Evolutionary conservation across 768 basidiomycete genomes (phyloP).

Genomic region (Steccherinum ochraceum): DNA sequence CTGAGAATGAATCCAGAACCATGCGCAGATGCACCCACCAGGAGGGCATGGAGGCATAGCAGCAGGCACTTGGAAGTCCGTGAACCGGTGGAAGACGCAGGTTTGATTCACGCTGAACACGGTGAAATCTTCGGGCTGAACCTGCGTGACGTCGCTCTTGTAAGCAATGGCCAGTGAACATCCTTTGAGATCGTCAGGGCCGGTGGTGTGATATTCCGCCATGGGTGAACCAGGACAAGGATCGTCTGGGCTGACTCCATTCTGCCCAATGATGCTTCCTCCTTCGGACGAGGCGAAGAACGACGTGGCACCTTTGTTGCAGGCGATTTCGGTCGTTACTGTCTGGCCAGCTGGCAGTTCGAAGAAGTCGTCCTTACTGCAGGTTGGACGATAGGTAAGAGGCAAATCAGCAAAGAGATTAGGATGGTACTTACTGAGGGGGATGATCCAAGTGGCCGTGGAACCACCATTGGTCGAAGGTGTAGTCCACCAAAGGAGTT

Average conservation of each 20-base stretch:
- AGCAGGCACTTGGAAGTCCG: slow-evolving; percentile 61
- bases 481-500: slow-evolving; percentile 24
- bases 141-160: slow-evolving; percentile 47
- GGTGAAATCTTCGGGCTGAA: slow-evolving; percentile 64
- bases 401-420: neutral
- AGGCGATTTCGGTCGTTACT: slow-evolving; percentile 24
- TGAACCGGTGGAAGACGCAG: slow-evolving; percentile 68
- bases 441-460: slow-evolving; percentile 54
- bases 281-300: slow-evolving; percentile 29
- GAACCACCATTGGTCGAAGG: slow-evolving; percentile 36
- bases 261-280: slow-evolving; percentile 37
- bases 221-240: slow-evolving; percentile 43
- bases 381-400: neutral
- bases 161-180: slow-evolving; percentile 76
- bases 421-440: slow-evolving; percentile 23
- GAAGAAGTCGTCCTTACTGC: slow-evolving; percentile 28
- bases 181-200: slow-evolving; percentile 47
- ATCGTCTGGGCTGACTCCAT: slow-evolving; percentile 44
- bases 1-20: slow-evolving; percentile 66
- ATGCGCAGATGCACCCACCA: slow-evolving; percentile 62
- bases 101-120: slow-evolving; percentile 73
- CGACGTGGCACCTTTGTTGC: slow-evolving; percentile 26
- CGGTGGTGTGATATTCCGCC: slow-evolving; percentile 49
- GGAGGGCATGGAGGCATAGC: slow-evolving; percentile 63
- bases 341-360: slow-evolving; percentile 26